A percentile compares a stretch with the other conserved stretches of the same genome.
Evolutionary conservation across 2,329 filamentous ascomycete species (phyloP).

Genomic region (Fusarium cyanostomum): DNA sequence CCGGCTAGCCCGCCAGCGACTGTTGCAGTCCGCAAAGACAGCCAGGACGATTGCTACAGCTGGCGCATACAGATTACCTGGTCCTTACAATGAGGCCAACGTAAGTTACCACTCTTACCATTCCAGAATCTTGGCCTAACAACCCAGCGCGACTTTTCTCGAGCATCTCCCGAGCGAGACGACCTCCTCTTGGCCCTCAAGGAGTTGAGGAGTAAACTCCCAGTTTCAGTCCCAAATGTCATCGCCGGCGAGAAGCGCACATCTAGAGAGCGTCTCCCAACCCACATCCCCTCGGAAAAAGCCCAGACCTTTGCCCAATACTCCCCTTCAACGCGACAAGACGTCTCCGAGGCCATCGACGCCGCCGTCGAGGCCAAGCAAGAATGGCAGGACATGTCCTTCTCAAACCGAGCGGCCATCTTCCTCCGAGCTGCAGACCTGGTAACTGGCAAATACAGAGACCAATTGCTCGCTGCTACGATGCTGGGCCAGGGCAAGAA

Average conservation of each 20-base stretch:
- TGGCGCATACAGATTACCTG: neutral
- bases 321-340: slow-evolving; percentile 12
- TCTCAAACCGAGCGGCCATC: slow-evolving; percentile 87
- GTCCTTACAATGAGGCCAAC: slow-evolving; percentile 7
- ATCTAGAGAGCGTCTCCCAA: neutral
- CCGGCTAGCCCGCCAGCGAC: slow-evolving; percentile 2
- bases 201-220: neutral
- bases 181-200: slow-evolving; percentile 2
- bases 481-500: slow-evolving; percentile 98
- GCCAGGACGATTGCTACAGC: slow-evolving; percentile 6
- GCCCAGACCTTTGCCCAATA: slow-evolving; percentile 27
- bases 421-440: slow-evolving; percentile 95
- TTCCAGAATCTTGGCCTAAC: neutral
- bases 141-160: slow-evolving; percentile 7
- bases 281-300: slow-evolving; percentile 8
- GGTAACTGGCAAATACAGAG: slow-evolving; percentile 88
- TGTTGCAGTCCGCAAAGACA: neutral
- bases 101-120: neutral
- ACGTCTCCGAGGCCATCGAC: slow-evolving; percentile 9
- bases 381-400: slow-evolving; percentile 86
- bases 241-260: slow-evolving; percentile 7
- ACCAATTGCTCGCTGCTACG: slow-evolving; percentile 92
- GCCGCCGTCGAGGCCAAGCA: slow-evolving; percentile 70
- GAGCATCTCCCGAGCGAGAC: slow-evolving; percentile 6
- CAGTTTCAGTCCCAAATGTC: slow-evolving; percentile 6